These are phyloP conservation scores for Coccinonectria pachysandricola DNA, from an alignment of 2,329 filamentous ascomycete genomes.

Conservation along the genomic window DNA sequence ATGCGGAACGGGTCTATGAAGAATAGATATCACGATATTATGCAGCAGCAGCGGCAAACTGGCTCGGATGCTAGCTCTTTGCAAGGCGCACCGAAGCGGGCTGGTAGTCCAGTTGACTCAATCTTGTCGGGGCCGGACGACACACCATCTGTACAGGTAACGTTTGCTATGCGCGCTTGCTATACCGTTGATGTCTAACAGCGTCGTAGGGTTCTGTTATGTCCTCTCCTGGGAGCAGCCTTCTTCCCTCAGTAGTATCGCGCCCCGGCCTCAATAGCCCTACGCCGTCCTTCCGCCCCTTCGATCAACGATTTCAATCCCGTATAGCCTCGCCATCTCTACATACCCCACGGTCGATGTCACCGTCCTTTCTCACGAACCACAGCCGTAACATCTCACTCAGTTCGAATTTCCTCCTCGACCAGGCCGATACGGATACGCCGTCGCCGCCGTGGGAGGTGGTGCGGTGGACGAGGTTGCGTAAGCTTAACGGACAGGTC, in stretches of 20 bases:
- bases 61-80: slow-evolving; percentile 43
- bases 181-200: slow-evolving; percentile 16
- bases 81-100: slow-evolving; percentile 42
- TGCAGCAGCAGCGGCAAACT: slow-evolving; percentile 33
- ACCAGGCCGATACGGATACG: slow-evolving; percentile 56
- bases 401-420: slow-evolving; percentile 56
- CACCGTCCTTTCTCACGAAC: slow-evolving; percentile 64
- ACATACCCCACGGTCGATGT: slow-evolving; percentile 56
- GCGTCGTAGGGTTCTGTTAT: slow-evolving; percentile 44
- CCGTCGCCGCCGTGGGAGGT: slow-evolving; percentile 89
- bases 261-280: slow-evolving; percentile 57
- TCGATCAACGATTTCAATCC: slow-evolving; percentile 89
- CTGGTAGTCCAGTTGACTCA: slow-evolving; percentile 60
- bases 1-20: slow-evolving; percentile 20
- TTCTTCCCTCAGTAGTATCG: slow-evolving; percentile 58
- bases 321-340: slow-evolving; percentile 53
- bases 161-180: slow-evolving; percentile 11
- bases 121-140: slow-evolving; percentile 69
- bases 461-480: slow-evolving; percentile 87
- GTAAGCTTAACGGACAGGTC: slow-evolving; percentile 77
- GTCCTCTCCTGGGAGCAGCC: slow-evolving; percentile 63
- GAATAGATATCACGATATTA: slow-evolving; percentile 35
- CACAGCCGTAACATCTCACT: slow-evolving; percentile 77
- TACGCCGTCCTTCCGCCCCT: slow-evolving; percentile 78
- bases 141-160: slow-evolving; percentile 71